Evolutionary conservation across 352 stramenopile genomes (phyloP).

Genomic region (Phytophthora megakarya): DNA sequence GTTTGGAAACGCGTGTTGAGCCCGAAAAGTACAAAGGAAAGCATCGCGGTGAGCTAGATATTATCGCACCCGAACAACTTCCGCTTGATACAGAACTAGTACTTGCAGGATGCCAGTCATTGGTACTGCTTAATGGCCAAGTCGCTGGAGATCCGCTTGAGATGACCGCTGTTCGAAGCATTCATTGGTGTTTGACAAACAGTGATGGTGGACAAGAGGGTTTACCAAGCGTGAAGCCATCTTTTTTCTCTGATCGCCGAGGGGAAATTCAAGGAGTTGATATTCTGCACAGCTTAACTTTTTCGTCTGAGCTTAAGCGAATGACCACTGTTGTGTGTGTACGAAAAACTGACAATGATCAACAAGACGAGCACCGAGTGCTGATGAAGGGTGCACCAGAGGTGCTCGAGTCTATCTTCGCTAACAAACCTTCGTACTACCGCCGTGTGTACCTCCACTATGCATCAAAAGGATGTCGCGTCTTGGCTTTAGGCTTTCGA

Average conservation of each 20-base stretch:
- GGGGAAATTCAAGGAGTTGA: constrained; percentile 87
- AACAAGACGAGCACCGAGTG: constrained; percentile 82
- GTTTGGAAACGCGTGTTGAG: constrained; percentile 64
- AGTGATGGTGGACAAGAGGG: constrained; percentile 37
- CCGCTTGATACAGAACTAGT: constrained; percentile 84
- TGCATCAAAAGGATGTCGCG: constrained; percentile 81
- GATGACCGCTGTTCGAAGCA: constrained; percentile 92
- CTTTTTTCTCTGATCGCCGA: constrained; percentile 36
- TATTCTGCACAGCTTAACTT: constrained; percentile 96
- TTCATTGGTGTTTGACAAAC: constrained; percentile 72
- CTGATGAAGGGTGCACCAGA: constrained; percentile 99
- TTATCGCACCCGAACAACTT: constrained; percentile 91
- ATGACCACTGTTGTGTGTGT: constrained; percentile 96
- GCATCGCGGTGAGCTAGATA: constrained; percentile 62
- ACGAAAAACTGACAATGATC: constrained; percentile 68
- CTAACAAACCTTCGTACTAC: constrained; percentile 91
- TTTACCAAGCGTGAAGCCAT: constrained; percentile 35
- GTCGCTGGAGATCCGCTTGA: constrained; percentile 98
- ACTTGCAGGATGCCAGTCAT: constrained; percentile 95
- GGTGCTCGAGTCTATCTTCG: constrained; percentile 87
- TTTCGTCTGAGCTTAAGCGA: constrained; percentile 95
- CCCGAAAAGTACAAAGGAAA: constrained; percentile 44
- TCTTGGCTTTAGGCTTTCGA: constrained; percentile 97
- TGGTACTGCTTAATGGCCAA: constrained; percentile 96
- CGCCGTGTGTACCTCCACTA: constrained; percentile 83